Percentiles rank a stretch among this genome's conserved stretches.
phyloP scores from a whole-genome alignment of 2,329 filamentous ascomycete species.

The Colletotrichum echinochloae region DNA sequence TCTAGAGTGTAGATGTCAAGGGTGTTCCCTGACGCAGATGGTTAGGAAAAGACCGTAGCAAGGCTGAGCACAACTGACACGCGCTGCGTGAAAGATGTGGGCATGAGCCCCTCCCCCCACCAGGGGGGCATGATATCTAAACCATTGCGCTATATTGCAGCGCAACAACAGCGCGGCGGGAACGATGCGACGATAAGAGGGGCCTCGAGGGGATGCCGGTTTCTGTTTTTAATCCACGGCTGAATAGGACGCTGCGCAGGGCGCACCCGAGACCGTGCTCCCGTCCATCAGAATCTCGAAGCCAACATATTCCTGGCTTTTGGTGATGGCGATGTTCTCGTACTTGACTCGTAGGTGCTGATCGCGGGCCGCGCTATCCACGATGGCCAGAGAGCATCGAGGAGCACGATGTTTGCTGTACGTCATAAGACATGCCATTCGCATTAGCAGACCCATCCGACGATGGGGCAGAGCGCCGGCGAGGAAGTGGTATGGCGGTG shows the following conservation, averaged over 20 bases:
- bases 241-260: slow-evolving; percentile 17
- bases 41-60: slow-evolving; percentile 19
- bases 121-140: background rate
- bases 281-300: slow-evolving; percentile 20
- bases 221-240: slow-evolving; percentile 1
- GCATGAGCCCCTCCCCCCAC: no score
- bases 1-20: slow-evolving; percentile 9
- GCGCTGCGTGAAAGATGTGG: background rate
- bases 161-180: background rate
- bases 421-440: slow-evolving; percentile 25
- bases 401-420: slow-evolving; percentile 6
- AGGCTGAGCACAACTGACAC: slow-evolving; percentile 21
- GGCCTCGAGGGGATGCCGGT: background rate
- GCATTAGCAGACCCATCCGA: slow-evolving; percentile 21
- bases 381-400: background rate
- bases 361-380: background rate
- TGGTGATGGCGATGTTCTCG: slow-evolving; percentile 27
- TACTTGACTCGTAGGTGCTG: slow-evolving; percentile 27
- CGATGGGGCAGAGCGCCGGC: background rate
- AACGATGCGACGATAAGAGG: background rate
- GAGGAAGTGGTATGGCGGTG: background rate
- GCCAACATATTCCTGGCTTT: background rate
- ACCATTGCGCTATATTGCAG: no score
- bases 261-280: slow-evolving; percentile 16
- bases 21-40: slow-evolving; percentile 14